Base-by-base conservation (phyloP, 768 basidiomycete species). In the Dictyophora rubrovolvata region DNA sequence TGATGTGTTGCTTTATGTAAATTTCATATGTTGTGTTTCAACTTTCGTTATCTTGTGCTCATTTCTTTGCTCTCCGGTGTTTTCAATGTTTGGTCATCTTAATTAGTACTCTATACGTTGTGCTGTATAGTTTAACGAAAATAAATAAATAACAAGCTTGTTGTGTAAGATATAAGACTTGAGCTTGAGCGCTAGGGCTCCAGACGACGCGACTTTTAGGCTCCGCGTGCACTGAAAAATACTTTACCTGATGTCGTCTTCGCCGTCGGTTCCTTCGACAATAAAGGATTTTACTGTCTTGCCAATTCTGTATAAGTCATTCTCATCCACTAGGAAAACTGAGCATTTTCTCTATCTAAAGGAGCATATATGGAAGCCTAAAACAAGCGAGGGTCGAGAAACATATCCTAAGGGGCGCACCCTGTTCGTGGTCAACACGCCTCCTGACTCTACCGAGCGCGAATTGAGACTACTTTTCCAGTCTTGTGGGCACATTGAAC, bases 361-460 rank as follows among this genome's bases (percentile, higher is more conserved):
- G 5, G 49, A 59, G 20, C 57, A 59, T 36, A 36, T 9, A n/a
- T 47, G 37, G 1, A 59, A 59, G 22, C 48, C 28, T 42, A 42
- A 42, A 42, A 42, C 52, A 17, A 35, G 33, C 14, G 49, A 51
- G 11, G 33, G 37, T 14, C 50, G n/a, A 22, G 61, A 35, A 35
- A 61, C 63, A 46, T 76, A 72, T 55, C 74, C 79, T 63, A 69
- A 81, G 34, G 83, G 79, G 16, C 79, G 92, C 48, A 94, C 92
- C 0, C 75, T 95, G 10, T 97, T 97, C 66, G 73, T 94, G 1
- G 89, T 88, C 56, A 96, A 97, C 65, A 73, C 94, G 5, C 93
- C 94, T 1, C 85, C 91, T 57, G 92, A 95, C 68, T 82, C 89
- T 2, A 89, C 89, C 1, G 88, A 89, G 64, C 77, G 88, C 37